Conservation (phyloP, 2,329 filamentous ascomycete species). For the Ophiostoma novo-ulmi region DNA sequence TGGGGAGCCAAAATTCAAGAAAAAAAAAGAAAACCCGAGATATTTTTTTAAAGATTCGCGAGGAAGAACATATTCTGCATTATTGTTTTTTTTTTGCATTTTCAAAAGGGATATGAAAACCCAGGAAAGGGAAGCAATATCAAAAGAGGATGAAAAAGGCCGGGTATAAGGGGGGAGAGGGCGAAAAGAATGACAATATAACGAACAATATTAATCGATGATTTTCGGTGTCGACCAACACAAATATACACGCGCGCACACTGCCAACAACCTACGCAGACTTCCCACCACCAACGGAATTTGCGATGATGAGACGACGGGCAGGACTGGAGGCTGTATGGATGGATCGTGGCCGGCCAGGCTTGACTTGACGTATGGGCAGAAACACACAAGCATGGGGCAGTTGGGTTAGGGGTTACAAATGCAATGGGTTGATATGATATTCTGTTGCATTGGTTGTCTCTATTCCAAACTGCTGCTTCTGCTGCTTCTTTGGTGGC, state of each 20-base stretch:
- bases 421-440: not conserved
- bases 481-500: not conserved
- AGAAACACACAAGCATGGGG: not conserved
- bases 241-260: not conserved
- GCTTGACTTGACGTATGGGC: not conserved
- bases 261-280: not conserved
- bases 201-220: slow-evolving; percentile 18
- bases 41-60: not conserved
- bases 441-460: not conserved
- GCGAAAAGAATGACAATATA: slow-evolving; percentile 18
- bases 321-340: not conserved
- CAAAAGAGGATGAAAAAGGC: not conserved
- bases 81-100: slow-evolving; percentile 17
- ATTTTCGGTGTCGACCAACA: slow-evolving; percentile 18
- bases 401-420: not conserved
- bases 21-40: slow-evolving; percentile 2
- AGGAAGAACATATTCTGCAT: slow-evolving; percentile 11
- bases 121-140: not conserved
- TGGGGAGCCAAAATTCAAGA: slow-evolving; percentile 14
- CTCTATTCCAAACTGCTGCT: not conserved
- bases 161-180: not conserved
- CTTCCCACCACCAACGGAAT: not conserved
- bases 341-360: not conserved
- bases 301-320: not conserved
- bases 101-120: slow-evolving; percentile 10